Percentiles rank a stretch among this genome's conserved stretches.
phyloP scores from a whole-genome alignment of 2,329 filamentous ascomycete genomes.

The Colletotrichum euphorbiae region DNA sequence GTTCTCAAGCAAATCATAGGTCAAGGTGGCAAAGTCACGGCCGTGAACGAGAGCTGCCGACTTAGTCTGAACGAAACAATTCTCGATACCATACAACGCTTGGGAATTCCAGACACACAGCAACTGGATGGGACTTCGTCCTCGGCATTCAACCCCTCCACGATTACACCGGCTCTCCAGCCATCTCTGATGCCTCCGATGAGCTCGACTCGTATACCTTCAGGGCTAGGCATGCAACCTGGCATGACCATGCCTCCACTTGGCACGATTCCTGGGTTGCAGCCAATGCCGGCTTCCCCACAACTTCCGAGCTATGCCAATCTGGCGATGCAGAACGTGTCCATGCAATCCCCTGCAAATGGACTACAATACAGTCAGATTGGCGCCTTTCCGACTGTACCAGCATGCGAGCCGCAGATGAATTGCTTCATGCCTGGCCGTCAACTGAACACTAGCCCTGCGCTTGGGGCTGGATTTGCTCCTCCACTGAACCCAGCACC shows the following conservation, averaged over 20 bases:
- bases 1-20: slow-evolving; percentile 21
- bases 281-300: background rate
- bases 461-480: background rate
- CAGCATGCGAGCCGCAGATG: background rate
- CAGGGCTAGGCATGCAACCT: slow-evolving; percentile 1
- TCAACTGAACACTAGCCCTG: background rate
- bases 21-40: background rate
- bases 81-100: slow-evolving; percentile 23
- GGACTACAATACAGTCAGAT: background rate
- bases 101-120: slow-evolving; percentile 9
- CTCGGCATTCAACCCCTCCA: background rate
- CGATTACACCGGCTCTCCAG: background rate
- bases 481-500: background rate
- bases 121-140: background rate
- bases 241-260: background rate
- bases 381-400: background rate
- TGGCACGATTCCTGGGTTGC: background rate
- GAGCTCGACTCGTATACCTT: background rate
- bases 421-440: background rate
- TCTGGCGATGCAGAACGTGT: background rate
- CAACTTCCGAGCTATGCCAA: background rate
- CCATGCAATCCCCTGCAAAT: background rate
- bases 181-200: background rate
- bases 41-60: background rate
- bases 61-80: slow-evolving; percentile 20